Evolutionary conservation across 805 yeast species (phyloP).

Genomic region (Saccharomycopsis fibuligera): DNA sequence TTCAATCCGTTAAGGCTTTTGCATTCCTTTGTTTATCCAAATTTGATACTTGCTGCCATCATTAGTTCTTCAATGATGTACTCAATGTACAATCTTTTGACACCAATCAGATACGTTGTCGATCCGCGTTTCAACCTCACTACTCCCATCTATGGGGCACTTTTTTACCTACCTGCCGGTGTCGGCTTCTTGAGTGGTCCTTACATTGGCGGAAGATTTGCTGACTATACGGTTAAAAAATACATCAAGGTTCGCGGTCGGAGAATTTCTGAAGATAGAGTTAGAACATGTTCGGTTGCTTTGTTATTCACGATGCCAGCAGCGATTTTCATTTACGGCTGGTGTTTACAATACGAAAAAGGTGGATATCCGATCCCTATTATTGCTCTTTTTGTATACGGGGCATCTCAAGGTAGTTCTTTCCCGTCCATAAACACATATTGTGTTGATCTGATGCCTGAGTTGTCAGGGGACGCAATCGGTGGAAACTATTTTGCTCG

Average conservation of each 20-base stretch:
- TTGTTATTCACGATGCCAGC: conserved; percentile 41
- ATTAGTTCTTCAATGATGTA: conserved; percentile 37
- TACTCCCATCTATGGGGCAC: conserved; percentile 43
- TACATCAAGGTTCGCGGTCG: conserved; percentile 37
- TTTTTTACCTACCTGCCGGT: conserved; percentile 54
- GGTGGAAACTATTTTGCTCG: conserved; percentile 48
- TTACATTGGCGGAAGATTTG: conserved; percentile 45
- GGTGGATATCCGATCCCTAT: conserved; percentile 55
- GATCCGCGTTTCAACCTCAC: conserved; percentile 48
- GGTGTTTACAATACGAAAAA: conserved; percentile 41
- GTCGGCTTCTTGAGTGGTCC: conserved; percentile 47
- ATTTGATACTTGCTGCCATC: conserved; percentile 38
- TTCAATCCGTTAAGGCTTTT: conserved; percentile 45
- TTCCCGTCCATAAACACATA: conserved; percentile 52
- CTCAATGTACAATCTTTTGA: conserved; percentile 45
- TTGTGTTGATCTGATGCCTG: conserved; percentile 53
- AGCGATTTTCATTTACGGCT: conserved; percentile 44
- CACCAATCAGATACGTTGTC: conserved; percentile 50
- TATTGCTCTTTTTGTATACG: conserved; percentile 41
- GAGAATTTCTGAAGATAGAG: conserved; percentile 48
- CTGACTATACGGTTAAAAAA: conserved; percentile 42
- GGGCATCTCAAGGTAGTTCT: conserved; percentile 43
- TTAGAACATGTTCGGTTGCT: conserved; percentile 35
- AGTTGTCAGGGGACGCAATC: conserved; percentile 48
- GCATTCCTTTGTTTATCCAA: conserved; percentile 36